Conservation (phyloP, 2,329 filamentous ascomycete species). For the Phialophora tarda region DNA sequence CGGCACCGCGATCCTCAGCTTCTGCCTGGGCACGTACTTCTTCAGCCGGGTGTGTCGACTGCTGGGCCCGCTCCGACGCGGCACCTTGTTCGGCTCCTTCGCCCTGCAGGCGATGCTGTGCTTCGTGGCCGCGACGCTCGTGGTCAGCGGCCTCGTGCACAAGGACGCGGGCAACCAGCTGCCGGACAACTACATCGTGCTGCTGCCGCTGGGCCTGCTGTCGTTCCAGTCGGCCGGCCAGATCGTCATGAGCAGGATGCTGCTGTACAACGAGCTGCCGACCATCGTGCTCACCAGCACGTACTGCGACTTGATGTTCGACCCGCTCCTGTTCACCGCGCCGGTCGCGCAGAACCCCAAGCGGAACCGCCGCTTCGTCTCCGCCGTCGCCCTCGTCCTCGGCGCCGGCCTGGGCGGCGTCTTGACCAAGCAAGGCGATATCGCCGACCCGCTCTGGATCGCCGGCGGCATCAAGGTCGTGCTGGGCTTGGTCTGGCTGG, state of each 20-base stretch:
- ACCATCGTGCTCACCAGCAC: slow-evolving; percentile 54
- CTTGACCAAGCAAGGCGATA: slow-evolving; percentile 48
- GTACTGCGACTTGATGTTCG: slow-evolving; percentile 53
- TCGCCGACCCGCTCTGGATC: slow-evolving; percentile 51
- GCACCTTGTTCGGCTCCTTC: slow-evolving; percentile 49
- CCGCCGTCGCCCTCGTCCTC: slow-evolving; percentile 46
- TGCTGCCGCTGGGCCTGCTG: slow-evolving; percentile 48
- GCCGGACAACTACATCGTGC: slow-evolving; percentile 31
- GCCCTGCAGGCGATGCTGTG: slow-evolving; percentile 46
- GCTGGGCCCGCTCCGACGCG: slow-evolving; percentile 46
- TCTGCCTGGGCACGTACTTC: slow-evolving; percentile 46
- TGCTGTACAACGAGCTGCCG: slow-evolving; percentile 53
- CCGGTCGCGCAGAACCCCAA: slow-evolving; percentile 46
- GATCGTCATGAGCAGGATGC: slow-evolving; percentile 49
- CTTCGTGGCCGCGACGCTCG: slow-evolving; percentile 39
- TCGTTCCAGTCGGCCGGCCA: slow-evolving; percentile 50
- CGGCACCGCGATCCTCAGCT: slow-evolving; percentile 47
- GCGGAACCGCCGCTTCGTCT: slow-evolving; percentile 47
- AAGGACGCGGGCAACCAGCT: slow-evolving; percentile 29
- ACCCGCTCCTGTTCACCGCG: slow-evolving; percentile 44
- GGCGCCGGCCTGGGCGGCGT: slow-evolving; percentile 51
- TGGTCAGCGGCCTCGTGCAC: slow-evolving; percentile 44
- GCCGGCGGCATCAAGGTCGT: slow-evolving; percentile 48
- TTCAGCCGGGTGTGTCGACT: slow-evolving; percentile 45
- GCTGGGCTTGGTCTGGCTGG: slow-evolving; percentile 47